Evolutionary conservation across 2,329 filamentous ascomycete genomes (phyloP).

Genomic region (Alternaria metachromatica): DNA sequence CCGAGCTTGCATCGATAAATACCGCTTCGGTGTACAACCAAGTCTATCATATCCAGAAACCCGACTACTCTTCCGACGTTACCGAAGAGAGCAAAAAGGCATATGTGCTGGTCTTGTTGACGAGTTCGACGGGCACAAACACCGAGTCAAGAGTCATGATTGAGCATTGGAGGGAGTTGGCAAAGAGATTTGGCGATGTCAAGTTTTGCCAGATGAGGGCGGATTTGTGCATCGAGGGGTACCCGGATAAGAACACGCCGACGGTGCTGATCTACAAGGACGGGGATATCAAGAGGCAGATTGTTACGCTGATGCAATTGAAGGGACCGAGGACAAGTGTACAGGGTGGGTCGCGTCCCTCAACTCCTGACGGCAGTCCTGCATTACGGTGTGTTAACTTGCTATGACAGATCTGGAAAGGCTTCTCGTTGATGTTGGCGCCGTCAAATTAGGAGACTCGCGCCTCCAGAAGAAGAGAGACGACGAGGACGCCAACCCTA

Average conservation of each 20-base stretch:
- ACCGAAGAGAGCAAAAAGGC: conserved; percentile 82
- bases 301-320: conserved; percentile 85
- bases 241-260: conserved; percentile 92
- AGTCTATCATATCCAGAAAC: conserved; percentile 93
- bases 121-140: conserved; percentile 78
- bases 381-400: background rate
- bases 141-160: conserved; percentile 82
- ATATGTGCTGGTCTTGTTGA: conserved; percentile 78
- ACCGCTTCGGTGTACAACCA: conserved; percentile 83
- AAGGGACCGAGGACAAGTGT: conserved; percentile 60
- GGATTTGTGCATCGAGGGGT: conserved; percentile 93
- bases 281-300: conserved; percentile 87
- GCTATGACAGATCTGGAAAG: conserved; percentile 71
- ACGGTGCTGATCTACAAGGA: conserved; percentile 93
- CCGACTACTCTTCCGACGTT: conserved; percentile 88
- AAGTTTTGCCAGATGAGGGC: conserved; percentile 98
- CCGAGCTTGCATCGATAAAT: conserved; percentile 77
- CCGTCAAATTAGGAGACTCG: conserved; percentile 78
- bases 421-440: conserved; percentile 81
- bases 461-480: conserved; percentile 70
- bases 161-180: conserved; percentile 85
- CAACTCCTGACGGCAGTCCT: background rate
- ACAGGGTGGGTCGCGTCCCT: conserved; percentile 1
- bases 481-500: conserved; percentile 59
- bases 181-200: conserved; percentile 85